A percentile compares a stretch with the other conserved stretches of the same genome.
Conservation (phyloP, 2,329 filamentous ascomycete species). For the Paradendryphiella salina region DNA sequence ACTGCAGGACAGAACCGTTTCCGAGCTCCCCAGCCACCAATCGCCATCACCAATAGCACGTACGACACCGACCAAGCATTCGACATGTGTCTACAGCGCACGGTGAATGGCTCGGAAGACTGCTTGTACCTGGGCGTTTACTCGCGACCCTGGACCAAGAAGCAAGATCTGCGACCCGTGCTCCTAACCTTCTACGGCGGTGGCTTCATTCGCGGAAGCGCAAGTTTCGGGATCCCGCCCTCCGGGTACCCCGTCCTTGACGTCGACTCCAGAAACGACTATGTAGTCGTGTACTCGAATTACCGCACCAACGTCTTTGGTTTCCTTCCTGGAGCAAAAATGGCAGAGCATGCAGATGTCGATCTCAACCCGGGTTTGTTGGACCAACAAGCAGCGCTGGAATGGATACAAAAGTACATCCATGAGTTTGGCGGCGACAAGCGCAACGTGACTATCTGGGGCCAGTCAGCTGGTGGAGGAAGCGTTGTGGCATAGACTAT, state of each 20-base stretch:
- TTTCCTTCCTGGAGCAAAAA: slow-evolving; percentile 56
- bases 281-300: slow-evolving; percentile 58
- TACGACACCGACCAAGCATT: slow-evolving; percentile 61
- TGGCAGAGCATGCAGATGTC: slow-evolving; percentile 50
- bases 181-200: slow-evolving; percentile 65
- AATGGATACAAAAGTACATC: slow-evolving; percentile 60
- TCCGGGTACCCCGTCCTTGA: slow-evolving; percentile 62
- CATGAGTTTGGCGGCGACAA: slow-evolving; percentile 59
- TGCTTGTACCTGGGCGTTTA: slow-evolving; percentile 65
- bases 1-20: slow-evolving; percentile 63
- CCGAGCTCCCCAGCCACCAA: slow-evolving; percentile 62
- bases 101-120: slow-evolving; percentile 61
- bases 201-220: slow-evolving; percentile 62
- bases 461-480: slow-evolving; percentile 61
- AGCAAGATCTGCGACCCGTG: slow-evolving; percentile 56
- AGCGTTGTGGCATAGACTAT: slow-evolving; percentile 59
- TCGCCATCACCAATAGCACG: slow-evolving; percentile 51
- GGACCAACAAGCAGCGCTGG: slow-evolving; percentile 57
- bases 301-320: slow-evolving; percentile 63
- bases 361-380: slow-evolving; percentile 58
- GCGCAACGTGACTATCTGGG: slow-evolving; percentile 57
- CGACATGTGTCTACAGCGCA: slow-evolving; percentile 63
- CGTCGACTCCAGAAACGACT: slow-evolving; percentile 56
- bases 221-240: slow-evolving; percentile 60
- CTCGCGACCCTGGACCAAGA: slow-evolving; percentile 58